phyloP scores from a whole-genome alignment of 2,329 filamentous ascomycete genomes.

The Epichloe glyceriae region DNA sequence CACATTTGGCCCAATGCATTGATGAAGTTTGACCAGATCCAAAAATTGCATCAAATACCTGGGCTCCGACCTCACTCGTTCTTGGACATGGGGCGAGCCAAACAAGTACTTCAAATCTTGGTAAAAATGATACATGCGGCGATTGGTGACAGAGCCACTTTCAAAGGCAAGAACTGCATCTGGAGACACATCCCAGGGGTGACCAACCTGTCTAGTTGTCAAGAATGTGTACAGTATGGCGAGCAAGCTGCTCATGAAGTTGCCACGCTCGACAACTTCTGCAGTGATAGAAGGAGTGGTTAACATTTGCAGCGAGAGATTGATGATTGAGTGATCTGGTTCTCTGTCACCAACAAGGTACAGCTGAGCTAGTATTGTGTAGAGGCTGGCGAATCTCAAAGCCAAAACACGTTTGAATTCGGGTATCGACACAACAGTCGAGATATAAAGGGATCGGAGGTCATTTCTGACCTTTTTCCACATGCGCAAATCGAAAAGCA shows the following conservation, averaged over 20 bases:
- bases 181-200: slow-evolving; percentile 78
- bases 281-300: slow-evolving; percentile 94
- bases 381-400: slow-evolving; percentile 85
- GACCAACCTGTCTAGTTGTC: slow-evolving; percentile 88
- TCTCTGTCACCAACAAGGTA: slow-evolving; percentile 94
- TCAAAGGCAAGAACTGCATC: slow-evolving; percentile 85
- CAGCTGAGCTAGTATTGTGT: slow-evolving; percentile 83
- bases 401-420: slow-evolving; percentile 92
- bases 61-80: slow-evolving; percentile 67
- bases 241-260: slow-evolving; percentile 90
- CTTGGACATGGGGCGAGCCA: slow-evolving; percentile 75
- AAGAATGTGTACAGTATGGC: slow-evolving; percentile 96
- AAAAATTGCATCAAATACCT: slow-evolving; percentile 90
- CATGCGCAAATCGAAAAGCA: slow-evolving; percentile 85
- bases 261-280: slow-evolving; percentile 87
- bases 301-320: slow-evolving; percentile 89
- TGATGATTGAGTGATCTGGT: slow-evolving; percentile 97
- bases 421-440: slow-evolving; percentile 87
- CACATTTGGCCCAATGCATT: slow-evolving; percentile 91
- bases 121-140: slow-evolving; percentile 96
- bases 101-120: slow-evolving; percentile 86
- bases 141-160: slow-evolving; percentile 85
- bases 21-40: slow-evolving; percentile 88
- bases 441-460: slow-evolving; percentile 86
- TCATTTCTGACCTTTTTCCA: slow-evolving; percentile 94